Base-by-base conservation (phyloP, 1,284 basidiomycete genomes). In the Trametes sp. region DNA sequence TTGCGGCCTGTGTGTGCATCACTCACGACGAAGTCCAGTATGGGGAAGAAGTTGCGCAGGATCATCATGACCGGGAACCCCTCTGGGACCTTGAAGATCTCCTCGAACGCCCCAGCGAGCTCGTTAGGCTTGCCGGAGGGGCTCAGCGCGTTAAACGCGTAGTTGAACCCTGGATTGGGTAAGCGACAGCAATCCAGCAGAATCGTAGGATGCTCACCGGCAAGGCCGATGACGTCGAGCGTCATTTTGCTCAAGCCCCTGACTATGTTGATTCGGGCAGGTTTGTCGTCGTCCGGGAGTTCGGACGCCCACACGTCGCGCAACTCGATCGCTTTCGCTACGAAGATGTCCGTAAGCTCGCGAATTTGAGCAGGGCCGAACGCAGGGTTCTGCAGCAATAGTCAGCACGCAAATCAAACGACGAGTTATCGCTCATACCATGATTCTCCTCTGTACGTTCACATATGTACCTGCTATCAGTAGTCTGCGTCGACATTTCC, bases 331-430 rank as follows among this genome's bases (percentile, higher is more conserved):
- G 86, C 74, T 72, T 87, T 87, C 1, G 81, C 77, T 1, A 85
- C 62, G 62, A 88, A 87, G 24, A 87, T 9, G 10, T 19, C 28
- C 6, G 29, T 14, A 13, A 6, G 14, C n/a, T 44, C 41, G n/a
- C 41, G 41, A 4, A 87, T 78, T 63, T 86, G 83, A 1, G 79
- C 71, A 0, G 80, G 77, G 7, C 85, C 82, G 60, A 88, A 87
- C 0, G 84, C 86, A 23, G 86, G 86, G 63, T 86, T 88, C 86
- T 73, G n/a, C n/a, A n/a, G n/a, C n/a, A n/a, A n/a, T n/a, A n/a
- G n/a, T n/a, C n/a, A n/a, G n/a, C n/a, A n/a, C n/a, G n/a, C n/a
- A 38, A 16, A n/a, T 26, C 8, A 35, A n/a, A n/a, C n/a, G n/a
- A 44, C 6, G 8, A 8, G n/a, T 3, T 24, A 9, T 44, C n/a